These are phyloP conservation scores for Smittium culicis DNA, from an alignment of 371 early-diverging fungal genomes.

Conservation along the genomic window DNA sequence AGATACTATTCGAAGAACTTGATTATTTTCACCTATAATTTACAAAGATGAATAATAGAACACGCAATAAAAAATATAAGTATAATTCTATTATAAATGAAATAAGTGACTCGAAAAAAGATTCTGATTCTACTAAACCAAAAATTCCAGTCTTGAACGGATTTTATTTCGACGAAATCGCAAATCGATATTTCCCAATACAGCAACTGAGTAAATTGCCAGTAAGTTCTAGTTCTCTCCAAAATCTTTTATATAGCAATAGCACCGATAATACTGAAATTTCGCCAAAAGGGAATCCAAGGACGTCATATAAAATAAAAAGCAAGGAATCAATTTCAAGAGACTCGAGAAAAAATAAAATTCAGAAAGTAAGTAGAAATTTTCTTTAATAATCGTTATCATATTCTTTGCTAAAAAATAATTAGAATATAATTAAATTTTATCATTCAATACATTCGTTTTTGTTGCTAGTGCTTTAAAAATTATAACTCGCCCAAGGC, in stretches of 20 bases:
- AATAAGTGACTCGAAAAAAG: too few relatives aligned
- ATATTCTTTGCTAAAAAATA: not conserved
- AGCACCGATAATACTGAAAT: too few relatives aligned
- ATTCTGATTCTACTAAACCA: not conserved
- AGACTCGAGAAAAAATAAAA: not conserved
- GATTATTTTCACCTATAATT: too few relatives aligned
- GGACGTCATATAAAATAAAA: not conserved
- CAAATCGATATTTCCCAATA: not conserved
- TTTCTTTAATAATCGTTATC: not conserved
- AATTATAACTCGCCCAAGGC: not conserved
- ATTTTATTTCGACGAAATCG: not conserved
- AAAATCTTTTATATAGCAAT: not conserved
- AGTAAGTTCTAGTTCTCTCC: not conserved
- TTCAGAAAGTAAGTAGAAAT: not conserved
- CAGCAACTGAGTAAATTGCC: not conserved
- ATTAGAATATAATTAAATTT: not conserved
- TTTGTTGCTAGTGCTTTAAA: not conserved
- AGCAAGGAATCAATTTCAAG: not conserved
- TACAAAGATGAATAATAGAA: too few relatives aligned
- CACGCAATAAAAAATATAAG: too few relatives aligned
- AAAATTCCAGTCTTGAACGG: not conserved
- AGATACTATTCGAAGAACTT: too few relatives aligned
- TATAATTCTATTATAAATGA: too few relatives aligned
- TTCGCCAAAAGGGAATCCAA: too few relatives aligned
- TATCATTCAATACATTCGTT: not conserved